phyloP scores from a whole-genome alignment of 2,329 filamentous ascomycete species.

The Hymenoscyphus repandus region DNA sequence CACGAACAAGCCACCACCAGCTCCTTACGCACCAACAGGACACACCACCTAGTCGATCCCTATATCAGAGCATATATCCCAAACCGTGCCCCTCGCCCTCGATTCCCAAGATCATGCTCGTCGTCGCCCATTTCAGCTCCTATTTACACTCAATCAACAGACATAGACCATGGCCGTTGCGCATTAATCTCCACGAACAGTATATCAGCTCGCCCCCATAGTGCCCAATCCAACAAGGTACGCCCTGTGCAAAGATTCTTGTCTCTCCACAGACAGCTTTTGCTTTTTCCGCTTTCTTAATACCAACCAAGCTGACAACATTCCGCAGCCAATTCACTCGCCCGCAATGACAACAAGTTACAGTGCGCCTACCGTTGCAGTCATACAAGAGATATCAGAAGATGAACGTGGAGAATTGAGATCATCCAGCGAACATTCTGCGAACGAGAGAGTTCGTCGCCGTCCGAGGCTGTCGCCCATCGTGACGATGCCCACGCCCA shows the following conservation, averaged over 20 bases:
- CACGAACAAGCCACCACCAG: not conserved
- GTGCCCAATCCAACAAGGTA: constrained; percentile 17
- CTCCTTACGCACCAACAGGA: not conserved
- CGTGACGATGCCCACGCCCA: constrained; percentile 17
- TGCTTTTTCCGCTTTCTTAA: constrained; percentile 13
- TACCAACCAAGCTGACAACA: constrained; percentile 10
- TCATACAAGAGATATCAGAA: constrained; percentile 27
- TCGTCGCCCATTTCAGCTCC: constrained; percentile 7
- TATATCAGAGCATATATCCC: constrained; percentile 11
- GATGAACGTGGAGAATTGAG: constrained; percentile 23
- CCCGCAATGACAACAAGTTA: constrained; percentile 26
- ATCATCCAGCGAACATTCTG: constrained; percentile 11
- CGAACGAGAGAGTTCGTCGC: constrained; percentile 12
- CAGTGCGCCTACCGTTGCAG: constrained; percentile 21
- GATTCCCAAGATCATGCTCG: constrained; percentile 16
- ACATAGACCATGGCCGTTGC: constrained; percentile 12
- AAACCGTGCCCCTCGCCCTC: constrained; percentile 9
- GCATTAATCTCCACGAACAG: constrained; percentile 17
- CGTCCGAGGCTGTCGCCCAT: constrained; percentile 11
- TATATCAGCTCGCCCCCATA: constrained; percentile 19
- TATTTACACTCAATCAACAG: constrained; percentile 3
- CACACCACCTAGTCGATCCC: not conserved
- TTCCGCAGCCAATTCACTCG: constrained; percentile 4
- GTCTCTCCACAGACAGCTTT: constrained; percentile 2
- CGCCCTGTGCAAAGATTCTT: constrained; percentile 1